Evolutionary conservation across 2,329 filamentous ascomycete genomes (phyloP), one percentile per base, ranked within the genome.

Genomic region (Aspergillus terreus): DNA sequence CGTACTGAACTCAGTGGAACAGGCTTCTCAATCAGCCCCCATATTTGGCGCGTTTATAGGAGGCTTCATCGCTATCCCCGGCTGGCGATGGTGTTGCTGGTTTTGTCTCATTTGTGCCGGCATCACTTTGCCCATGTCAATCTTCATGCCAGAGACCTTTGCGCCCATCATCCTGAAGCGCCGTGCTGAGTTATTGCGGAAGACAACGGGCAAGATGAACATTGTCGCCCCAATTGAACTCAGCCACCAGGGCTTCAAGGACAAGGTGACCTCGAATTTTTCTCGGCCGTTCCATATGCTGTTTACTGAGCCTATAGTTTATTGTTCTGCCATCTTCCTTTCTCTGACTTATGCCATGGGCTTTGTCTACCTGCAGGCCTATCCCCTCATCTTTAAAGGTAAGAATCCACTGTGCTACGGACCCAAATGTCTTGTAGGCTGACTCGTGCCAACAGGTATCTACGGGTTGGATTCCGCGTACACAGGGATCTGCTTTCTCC

Each of bases 361-460:
- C 38, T 51, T 47, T 35, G 36, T 51, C 14, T 51, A 46, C 38
- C 47, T 51, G 76, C 85, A 88, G 66, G 80, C 79, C 2, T 52
- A 48, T 40, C 50, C 45, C 6, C 15, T 48, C 10, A 47, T 48
- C 12, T 52, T 52, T 23, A 19, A 41, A 33, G 46, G 46, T 47
- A 17, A 11, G 36, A 30, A 30, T 2, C 2, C 10, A 1, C 6
- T 30, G 27, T 30, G 27, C 27, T 30, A 30, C 2, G 27, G 27
- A 10, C 3, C 27, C 2, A 30, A 9, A 9, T 30, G 27, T 30
- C 23, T 23, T 23, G 27, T 30, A 30, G 27, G 27, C 9, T 30
- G 27, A 30, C 9, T 30, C 27, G 25, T 9, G 23, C 21, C 5
- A 38, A 15, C 6, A 46, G 32, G 25, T 14, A 19, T 52, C 9